phyloP scores from a whole-genome alignment of 2,329 filamentous ascomycete genomes.

The Penicillium sp. region DNA sequence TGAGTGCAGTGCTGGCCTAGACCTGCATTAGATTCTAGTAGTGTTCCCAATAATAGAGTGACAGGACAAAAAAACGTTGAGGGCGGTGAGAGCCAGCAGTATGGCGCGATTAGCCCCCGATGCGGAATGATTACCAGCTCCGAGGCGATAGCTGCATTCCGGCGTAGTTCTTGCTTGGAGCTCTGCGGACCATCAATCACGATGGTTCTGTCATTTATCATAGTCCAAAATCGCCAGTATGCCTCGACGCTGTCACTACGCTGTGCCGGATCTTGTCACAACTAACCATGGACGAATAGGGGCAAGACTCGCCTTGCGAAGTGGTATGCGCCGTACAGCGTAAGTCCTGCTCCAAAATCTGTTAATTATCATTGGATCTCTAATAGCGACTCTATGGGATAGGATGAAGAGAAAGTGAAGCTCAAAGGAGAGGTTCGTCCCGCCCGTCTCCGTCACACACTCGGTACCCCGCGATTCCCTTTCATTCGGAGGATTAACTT shows the following conservation, averaged over 20 bases:
- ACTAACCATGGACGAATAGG: slow-evolving; percentile 56
- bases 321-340: slow-evolving; percentile 97
- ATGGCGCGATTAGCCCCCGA: slow-evolving; percentile 29
- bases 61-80: slow-evolving; percentile 8
- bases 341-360: slow-evolving; percentile 42
- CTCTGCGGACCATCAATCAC: slow-evolving; percentile 24
- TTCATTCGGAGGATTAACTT: slow-evolving; percentile 14
- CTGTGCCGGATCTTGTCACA: background rate
- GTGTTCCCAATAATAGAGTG: slow-evolving; percentile 6
- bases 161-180: slow-evolving; percentile 22
- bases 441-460: background rate
- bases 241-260: slow-evolving; percentile 19
- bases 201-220: slow-evolving; percentile 80
- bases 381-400: background rate
- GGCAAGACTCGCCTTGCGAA: slow-evolving; percentile 98
- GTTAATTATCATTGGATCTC: background rate
- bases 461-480: slow-evolving; percentile 4
- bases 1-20: background rate
- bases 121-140: slow-evolving; percentile 23
- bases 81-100: slow-evolving; percentile 37
- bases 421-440: slow-evolving; percentile 86
- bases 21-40: background rate
- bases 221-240: slow-evolving; percentile 89
- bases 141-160: slow-evolving; percentile 20
- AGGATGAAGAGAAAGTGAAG: slow-evolving; percentile 98